A percentile compares a stretch with the other conserved stretches of the same genome.
Conservation (phyloP, 805 yeast species). For the Vanderwaltozyma polyspora region DNA sequence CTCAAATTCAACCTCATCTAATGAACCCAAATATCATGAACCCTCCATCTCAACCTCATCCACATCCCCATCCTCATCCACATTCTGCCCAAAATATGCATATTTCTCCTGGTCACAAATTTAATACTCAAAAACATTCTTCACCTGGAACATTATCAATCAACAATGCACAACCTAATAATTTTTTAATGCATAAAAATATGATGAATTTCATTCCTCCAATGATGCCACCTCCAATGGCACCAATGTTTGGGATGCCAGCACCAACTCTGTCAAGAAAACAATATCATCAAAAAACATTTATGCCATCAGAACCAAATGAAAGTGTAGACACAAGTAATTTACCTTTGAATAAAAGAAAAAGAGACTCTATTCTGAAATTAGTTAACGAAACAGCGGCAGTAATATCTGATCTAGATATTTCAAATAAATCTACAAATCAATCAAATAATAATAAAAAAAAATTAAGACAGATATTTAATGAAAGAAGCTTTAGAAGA, state of each 20-base stretch:
- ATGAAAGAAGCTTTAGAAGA: constrained; percentile 24
- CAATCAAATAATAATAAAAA: constrained; percentile 4
- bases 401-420: neutral
- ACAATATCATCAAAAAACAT: constrained; percentile 2
- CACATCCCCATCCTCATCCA: neutral
- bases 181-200: neutral
- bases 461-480: constrained; percentile 23
- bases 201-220: neutral
- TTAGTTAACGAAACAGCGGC: constrained; percentile 2
- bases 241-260: neutral
- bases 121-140: neutral
- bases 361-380: constrained; percentile 2
- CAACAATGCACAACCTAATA: neutral
- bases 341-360: neutral
- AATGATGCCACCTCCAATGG: constrained; percentile 1
- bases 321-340: neutral
- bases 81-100: neutral
- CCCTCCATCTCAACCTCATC: neutral
- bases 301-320: neutral
- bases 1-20: neutral
- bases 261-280: constrained; percentile 1
- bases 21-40: neutral
- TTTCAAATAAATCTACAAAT: neutral
- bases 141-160: neutral
- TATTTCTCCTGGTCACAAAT: neutral